Base-by-base conservation (phyloP, 371 early-diverging fungal species). In the Blastocladiella emersonii region DNA sequence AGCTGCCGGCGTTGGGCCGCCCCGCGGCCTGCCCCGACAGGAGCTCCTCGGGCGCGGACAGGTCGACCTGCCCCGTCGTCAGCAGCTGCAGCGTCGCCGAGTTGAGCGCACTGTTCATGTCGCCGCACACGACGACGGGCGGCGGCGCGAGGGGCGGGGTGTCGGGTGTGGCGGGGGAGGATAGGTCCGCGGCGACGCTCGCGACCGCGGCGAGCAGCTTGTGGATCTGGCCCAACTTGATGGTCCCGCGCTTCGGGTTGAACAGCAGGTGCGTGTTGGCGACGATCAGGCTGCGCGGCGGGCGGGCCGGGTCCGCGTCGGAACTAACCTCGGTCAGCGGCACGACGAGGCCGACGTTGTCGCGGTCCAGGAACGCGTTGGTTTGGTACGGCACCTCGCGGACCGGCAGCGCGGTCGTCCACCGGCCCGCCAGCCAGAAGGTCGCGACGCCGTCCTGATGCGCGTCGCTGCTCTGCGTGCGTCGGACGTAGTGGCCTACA, bases 231-330 rank as follows among this genome's bases (percentile, higher is more conserved):
- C 60, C 60, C 13, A 59, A 3, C 19, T 44, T 59, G 37, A 59
- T 17, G 15, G 60, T 10, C 8, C 44, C 60, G 27, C 60, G 60
- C 13, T 30, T 25, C 17, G 60, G 60, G 30, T 44, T 59, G 60
- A 59, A 59, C 0, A 59, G 19, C 13, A 59, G 27, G 60, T 59
- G 60, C 30, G 60, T 59, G 44, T 37, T 59, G 25, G 44, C 60
- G 32, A 59, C 30, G 25, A 41, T 21, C 7, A 43, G 21, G 5
- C 10, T 21, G 45, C 3, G 45, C 45, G 45, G 27, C 41, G 12
- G 37, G 41, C 8, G 34, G 1, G n/a, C 57, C 1, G 15, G n/a
- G 21, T 57, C 23, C 10, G 36, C 23, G 23, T 23, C 4, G 23
- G 23, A 19, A n/a, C n/a, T n/a, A n/a, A n/a, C n/a, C n/a, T n/a